Evolutionary conservation across 2,329 filamentous ascomycete genomes (phyloP).

Genomic region (Polychaeton citri): DNA sequence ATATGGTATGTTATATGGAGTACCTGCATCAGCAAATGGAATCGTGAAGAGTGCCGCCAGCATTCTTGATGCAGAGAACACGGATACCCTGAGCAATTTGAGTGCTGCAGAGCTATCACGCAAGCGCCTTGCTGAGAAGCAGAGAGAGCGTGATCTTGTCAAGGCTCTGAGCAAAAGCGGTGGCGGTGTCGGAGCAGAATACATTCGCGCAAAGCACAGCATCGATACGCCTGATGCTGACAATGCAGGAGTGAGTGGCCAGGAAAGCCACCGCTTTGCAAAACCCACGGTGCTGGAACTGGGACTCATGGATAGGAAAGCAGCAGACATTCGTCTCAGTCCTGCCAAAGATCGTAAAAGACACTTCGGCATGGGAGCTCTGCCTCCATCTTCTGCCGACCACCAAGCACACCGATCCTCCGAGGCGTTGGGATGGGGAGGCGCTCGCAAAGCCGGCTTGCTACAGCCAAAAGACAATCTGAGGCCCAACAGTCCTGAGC

Average conservation of each 20-base stretch:
- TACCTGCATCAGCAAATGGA: slow-evolving; percentile 19
- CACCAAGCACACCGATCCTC: slow-evolving; percentile 14
- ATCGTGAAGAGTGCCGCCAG: slow-evolving; percentile 37
- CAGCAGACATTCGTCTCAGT: slow-evolving; percentile 27
- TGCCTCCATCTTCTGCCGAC: slow-evolving; percentile 7
- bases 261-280: slow-evolving; percentile 8
- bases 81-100: slow-evolving; percentile 41
- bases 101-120: slow-evolving; percentile 48
- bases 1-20: slow-evolving; percentile 36
- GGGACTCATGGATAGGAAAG: slow-evolving; percentile 31
- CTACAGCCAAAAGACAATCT: slow-evolving; percentile 18
- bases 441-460: slow-evolving; percentile 28
- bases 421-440: slow-evolving; percentile 36
- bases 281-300: slow-evolving; percentile 22
- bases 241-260: slow-evolving; percentile 7
- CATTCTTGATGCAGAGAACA: slow-evolving; percentile 52
- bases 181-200: slow-evolving; percentile 54
- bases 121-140: slow-evolving; percentile 49
- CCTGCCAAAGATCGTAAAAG: slow-evolving; percentile 29
- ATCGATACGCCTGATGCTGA: slow-evolving; percentile 1
- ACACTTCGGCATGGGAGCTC: slow-evolving; percentile 23
- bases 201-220: slow-evolving; percentile 39
- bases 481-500: slow-evolving; percentile 15
- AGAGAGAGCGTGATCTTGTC: slow-evolving; percentile 61
- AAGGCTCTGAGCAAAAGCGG: slow-evolving; percentile 53